Base-by-base conservation (phyloP, 2,329 filamentous ascomycete species). In the Colletotrichum theobromicola region DNA sequence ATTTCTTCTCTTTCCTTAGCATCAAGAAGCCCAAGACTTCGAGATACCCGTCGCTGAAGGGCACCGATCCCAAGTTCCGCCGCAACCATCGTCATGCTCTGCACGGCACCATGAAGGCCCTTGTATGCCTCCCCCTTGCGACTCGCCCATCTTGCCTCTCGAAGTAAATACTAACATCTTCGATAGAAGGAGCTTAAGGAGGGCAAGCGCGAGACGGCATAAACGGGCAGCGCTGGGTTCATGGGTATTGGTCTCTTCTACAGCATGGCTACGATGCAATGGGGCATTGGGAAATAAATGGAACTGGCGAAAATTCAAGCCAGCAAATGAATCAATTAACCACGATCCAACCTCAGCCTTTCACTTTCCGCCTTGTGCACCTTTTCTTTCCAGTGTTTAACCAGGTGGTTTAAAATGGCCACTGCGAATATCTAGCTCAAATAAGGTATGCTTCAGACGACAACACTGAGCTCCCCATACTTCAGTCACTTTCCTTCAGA, bases 21-120 rank as follows among this genome's bases (percentile, higher is more conserved):
- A 99, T 99, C 93, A 98, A 98, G 94, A 98, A 98, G 94, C 97
- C 97, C 80, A 98, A 98, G 93, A 98, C 97, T 86, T 93, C 96
- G 89, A 93, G 97, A 91, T 99, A 99, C 91, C 97, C 97, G 80
- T 98, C 96, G 82, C 94, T 99, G 85, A 98, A 98, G 87, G 97
- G 97, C 84, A 97, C 95, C 87, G 97, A 99, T 90, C 96, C 97
- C 87, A 99, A 99, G 93, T 99, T 99, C 93, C 94, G 97, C 88
- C 94, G 97, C 90, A 99, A 99, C 93, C 97, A 99, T 92, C 95
- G 95, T 91, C 96, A 99, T 93, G 97, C 97, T 88, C 95, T 98
- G 79, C 97, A 98, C 92, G 97, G 97, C 88, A 99, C 96, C 87
- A 95, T 95, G 92, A 97, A 95, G 91, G 97, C 97, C 86, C 90